Conservation (phyloP, 371 early-diverging fungal species). For the Basidiobolus meristosporus region DNA sequence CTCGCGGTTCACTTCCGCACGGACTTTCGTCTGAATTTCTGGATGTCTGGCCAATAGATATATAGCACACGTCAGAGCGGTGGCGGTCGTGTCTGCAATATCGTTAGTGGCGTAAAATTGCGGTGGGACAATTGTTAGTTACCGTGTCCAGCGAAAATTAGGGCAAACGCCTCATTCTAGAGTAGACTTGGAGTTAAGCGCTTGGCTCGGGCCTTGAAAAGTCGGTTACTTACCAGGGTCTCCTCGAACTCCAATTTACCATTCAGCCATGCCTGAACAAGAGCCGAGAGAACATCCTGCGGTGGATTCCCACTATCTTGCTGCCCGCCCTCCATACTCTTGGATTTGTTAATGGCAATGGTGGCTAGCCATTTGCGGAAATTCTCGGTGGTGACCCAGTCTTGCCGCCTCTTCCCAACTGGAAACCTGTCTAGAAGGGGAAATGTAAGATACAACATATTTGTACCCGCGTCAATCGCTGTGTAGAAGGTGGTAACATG, state of each 20-base stretch:
- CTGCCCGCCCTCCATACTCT: too few species aligned
- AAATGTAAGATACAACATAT: background rate
- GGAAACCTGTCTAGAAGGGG: background rate
- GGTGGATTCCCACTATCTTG: too few species aligned
- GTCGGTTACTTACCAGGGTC: background rate
- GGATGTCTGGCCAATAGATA: background rate
- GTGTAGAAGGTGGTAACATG: background rate
- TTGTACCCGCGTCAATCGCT: background rate
- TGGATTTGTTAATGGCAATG: too few species aligned
- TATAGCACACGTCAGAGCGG: background rate
- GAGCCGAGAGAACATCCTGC: too few species aligned
- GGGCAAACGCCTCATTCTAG: background rate
- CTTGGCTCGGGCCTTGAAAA: background rate
- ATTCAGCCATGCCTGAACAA: too few species aligned
- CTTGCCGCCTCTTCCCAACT: background rate
- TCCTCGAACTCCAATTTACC: background rate
- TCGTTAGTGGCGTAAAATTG: too few species aligned
- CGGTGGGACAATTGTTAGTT: too few species aligned
- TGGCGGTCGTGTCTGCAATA: background rate
- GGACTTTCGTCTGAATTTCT: background rate
- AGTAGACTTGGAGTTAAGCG: background rate
- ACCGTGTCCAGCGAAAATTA: background rate
- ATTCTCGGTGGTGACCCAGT: too few species aligned
- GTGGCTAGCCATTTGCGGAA: too few species aligned
- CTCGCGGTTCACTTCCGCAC: background rate